phyloP scores from a whole-genome alignment of 225 moss, liverwort and hornwort species.

The Physcomitrellopsis africana region DNA sequence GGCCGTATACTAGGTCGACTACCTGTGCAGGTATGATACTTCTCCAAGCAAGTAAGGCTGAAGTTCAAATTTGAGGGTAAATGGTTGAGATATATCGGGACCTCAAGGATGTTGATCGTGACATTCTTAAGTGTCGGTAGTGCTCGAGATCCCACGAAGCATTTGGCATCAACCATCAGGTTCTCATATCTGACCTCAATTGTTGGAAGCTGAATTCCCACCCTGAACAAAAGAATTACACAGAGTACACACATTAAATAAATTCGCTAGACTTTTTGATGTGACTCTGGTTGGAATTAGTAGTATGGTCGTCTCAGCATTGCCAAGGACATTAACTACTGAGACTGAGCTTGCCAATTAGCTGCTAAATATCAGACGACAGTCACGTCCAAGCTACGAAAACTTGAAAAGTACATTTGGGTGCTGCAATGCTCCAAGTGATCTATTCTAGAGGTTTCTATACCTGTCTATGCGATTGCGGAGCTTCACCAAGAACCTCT shows the following conservation, averaged over 20 bases:
- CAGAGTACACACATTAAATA: not conserved
- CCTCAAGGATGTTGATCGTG: conserved; percentile 53
- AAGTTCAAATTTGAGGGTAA: not conserved
- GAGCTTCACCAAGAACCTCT: conserved; percentile 53
- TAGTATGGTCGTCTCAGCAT: too few species aligned
- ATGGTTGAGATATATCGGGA: not conserved
- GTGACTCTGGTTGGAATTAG: too few species aligned
- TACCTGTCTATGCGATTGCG: conserved; percentile 65
- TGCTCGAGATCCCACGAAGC: conserved; percentile 56
- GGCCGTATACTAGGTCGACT: not conserved
- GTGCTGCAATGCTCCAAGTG: not conserved
- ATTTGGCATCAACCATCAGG: conserved; percentile 55
- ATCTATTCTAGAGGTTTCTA: not conserved
- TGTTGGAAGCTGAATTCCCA: conserved; percentile 53
- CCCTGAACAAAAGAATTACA: conserved; percentile 22
- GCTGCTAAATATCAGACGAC: too few species aligned
- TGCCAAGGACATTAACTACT: too few species aligned
- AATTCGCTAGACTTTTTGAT: not conserved
- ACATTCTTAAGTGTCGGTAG: conserved; percentile 63
- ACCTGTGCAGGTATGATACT: not conserved
- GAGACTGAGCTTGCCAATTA: too few species aligned
- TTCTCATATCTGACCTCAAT: conserved; percentile 67
- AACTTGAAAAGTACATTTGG: too few species aligned
- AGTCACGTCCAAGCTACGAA: too few species aligned
- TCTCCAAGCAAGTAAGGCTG: not conserved